These are phyloP conservation scores for Pseudoperonospora humuli DNA, from an alignment of 352 stramenopile species.

Conservation along the genomic window DNA sequence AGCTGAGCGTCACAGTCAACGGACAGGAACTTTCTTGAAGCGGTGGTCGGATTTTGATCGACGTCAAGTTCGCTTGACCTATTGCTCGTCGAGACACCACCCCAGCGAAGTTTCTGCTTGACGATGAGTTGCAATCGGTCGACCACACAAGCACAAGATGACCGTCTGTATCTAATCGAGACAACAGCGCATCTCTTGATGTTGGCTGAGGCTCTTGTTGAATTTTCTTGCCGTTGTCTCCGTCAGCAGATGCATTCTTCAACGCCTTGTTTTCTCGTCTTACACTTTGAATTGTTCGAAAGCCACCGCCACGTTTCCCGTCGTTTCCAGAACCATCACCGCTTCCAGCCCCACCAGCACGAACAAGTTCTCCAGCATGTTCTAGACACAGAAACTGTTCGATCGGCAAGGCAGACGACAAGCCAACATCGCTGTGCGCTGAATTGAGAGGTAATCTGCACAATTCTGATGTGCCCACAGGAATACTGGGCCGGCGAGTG, in stretches of 20 bases:
- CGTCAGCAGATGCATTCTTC: slow-evolving; percentile 26
- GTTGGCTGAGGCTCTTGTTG: slow-evolving; percentile 47
- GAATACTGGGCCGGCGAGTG: slow-evolving; percentile 10
- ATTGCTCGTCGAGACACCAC: slow-evolving; percentile 20
- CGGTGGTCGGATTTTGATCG: slow-evolving; percentile 47
- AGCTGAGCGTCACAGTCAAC: slow-evolving; percentile 63
- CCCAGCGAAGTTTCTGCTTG: slow-evolving; percentile 12
- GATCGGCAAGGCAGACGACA: slow-evolving; percentile 31
- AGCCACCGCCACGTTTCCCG: slow-evolving; percentile 40
- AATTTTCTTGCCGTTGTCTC: slow-evolving; percentile 12
- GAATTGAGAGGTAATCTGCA: slow-evolving; percentile 20
- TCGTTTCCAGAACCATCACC: slow-evolving; percentile 21
- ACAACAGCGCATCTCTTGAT: slow-evolving; percentile 45
- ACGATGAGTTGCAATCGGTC: slow-evolving; percentile 18
- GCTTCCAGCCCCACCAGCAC: slow-evolving; percentile 11
- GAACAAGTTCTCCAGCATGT: slow-evolving; percentile 45
- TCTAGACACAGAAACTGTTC: slow-evolving; percentile 74
- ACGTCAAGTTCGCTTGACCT: slow-evolving; percentile 58
- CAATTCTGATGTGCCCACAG: neutral
- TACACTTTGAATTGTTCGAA: slow-evolving; percentile 83
- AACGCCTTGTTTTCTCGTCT: slow-evolving; percentile 77
- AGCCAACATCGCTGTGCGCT: slow-evolving; percentile 4
- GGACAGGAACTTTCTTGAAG: slow-evolving; percentile 43
- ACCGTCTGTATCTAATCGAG: slow-evolving; percentile 39
- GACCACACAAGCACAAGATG: slow-evolving; percentile 72